Base-by-base conservation (phyloP, 805 yeast genomes). In the Ogataea degrootiae region DNA sequence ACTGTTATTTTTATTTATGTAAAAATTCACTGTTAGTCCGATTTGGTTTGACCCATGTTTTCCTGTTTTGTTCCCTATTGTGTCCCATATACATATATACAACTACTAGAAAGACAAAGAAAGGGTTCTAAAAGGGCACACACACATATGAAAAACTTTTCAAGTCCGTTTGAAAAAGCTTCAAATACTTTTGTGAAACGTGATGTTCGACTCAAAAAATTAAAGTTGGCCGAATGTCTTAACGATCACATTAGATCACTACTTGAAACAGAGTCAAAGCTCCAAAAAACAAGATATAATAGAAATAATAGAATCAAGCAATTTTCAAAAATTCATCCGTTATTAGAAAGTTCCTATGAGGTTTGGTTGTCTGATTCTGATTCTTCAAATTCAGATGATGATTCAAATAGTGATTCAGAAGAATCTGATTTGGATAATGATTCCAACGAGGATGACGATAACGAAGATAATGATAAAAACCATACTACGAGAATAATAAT, bases 291-390 rank as follows among this genome's bases (percentile, higher is more conserved):
- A 6, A 39, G 46, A 34, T 45, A 48, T 7, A 53, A 53, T 17
- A 38, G 43, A 7, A 39, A 40, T 15, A 53, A 53, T 23, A 39
- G 55, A 43, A 45, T 48, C n/a, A 43, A 39, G 9, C 16, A 36
- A 4, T 19, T 31, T 5, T 15, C 41, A 1, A 12, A n/a, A 15
- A 17, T 23, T 6, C 23, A 57, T 43, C 55, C 55, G 0, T 45
- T 55, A 2, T 40, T 52, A 11, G 62, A 60, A 23, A 41, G 39
- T 5, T 47, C 61, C 0, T 50, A 42, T 16, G 66, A 61, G 38
- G 39, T 43, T 11, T 60, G 66, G 65, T 6, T 58, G 2, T 34
- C 47, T n/a, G 49, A 46, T 19, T 37, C 41, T 14, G 52, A 44
- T n/a, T 40, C 37, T 5, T 45, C 46, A 14, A 19, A 22, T 5